Base-by-base conservation (phyloP, 768 basidiomycete genomes). In the Erythrobasidium yunnanense region DNA sequence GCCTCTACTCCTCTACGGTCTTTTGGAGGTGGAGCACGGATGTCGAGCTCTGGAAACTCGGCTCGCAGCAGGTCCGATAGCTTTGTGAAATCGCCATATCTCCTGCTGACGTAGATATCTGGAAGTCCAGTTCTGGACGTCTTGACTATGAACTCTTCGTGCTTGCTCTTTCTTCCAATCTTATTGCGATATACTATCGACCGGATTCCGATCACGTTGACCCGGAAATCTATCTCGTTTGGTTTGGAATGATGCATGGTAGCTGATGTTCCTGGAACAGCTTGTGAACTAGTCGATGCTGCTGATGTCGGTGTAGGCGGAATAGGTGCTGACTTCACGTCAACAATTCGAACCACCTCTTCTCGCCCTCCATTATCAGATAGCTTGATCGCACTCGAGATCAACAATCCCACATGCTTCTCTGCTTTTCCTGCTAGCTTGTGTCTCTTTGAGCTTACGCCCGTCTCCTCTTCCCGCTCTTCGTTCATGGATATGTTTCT, bases 101-200 rank as follows among this genome's bases (percentile, higher is more conserved):
- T 81, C 65, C 95, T 81, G 0, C 90, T 87, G 3, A 97, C 95
- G 76, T 84, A 90, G 1, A 90, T 81, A 69, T 95, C 91, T 1
- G 79, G 81, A 68, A 81, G 81, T 15, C 83, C 80, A 4, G 84
- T 82, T 45, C 90, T 81, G 17, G 85, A 81, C 0, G 92, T 97
- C 30, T 90, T 84, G 30, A 99, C 84, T 71, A 99, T 85, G 75
- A 99, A 99, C 81, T 97, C 95, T 87, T 97, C 92, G 78, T 99
- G 92, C 76, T 95, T 92, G 13, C 80, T 82, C 71, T 85, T 83
- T 74, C 83, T 90, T 66, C 95, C 80, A 69, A 99, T 82, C 42
- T 90, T 82, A 6, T 89, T 87, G 77, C 85, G 91, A 75, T 88
- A 87, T 2, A 83, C 77, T 2, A 93, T 85, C 0, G 86, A 83